Evolutionary conservation across 306 rosid species (phyloP).

Genomic region (Dalbergia oliveri): DNA sequence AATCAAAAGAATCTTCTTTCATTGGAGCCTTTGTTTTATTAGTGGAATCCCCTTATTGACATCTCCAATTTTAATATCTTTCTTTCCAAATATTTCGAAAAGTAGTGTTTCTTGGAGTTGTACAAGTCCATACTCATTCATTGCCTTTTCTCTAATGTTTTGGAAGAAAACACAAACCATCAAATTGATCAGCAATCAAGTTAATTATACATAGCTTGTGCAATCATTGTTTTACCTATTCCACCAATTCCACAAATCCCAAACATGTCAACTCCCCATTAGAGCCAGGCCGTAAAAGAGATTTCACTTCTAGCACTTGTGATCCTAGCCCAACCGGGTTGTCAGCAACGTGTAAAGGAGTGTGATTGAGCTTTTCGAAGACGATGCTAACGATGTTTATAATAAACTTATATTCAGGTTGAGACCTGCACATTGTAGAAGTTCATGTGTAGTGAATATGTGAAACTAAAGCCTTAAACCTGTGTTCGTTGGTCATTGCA

Average conservation of each 20-base stretch:
- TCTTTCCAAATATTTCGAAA: background rate
- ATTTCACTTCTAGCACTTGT: background rate
- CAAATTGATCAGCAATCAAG: background rate
- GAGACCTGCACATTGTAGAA: background rate
- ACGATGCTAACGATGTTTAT: background rate
- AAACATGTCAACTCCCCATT: too few species aligned
- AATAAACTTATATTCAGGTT: background rate
- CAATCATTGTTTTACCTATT: too few species aligned
- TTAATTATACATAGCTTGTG: too few species aligned
- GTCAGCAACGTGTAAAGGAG: background rate
- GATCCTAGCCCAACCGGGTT: background rate
- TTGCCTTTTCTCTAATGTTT: conserved; percentile 1
- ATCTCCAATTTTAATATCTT: background rate
- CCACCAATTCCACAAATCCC: too few species aligned
- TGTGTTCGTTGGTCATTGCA: background rate
- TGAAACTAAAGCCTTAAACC: background rate
- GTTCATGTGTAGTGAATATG: too few species aligned
- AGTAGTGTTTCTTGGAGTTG: conserved; percentile 9
- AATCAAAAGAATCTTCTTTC: conserved; percentile 7
- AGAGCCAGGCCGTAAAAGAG: background rate
- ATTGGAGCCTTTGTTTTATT: background rate
- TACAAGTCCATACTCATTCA: background rate
- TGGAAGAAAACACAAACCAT: background rate
- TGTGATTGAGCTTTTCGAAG: background rate
- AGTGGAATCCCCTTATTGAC: background rate